Evolutionary conservation across 2,329 filamentous ascomycete species (phyloP).

Genomic region (Microsporum canis): DNA sequence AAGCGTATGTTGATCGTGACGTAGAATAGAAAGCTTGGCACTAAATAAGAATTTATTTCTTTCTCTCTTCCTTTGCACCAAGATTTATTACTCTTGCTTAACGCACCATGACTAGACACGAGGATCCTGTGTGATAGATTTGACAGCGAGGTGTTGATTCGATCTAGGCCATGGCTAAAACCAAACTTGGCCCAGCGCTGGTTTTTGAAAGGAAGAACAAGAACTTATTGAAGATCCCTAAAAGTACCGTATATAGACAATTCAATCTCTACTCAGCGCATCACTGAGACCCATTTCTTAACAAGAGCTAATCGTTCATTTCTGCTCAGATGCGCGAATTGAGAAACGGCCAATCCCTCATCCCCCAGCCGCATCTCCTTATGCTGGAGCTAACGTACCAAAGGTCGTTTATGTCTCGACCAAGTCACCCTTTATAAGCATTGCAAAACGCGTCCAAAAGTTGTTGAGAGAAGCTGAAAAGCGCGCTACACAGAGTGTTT

Average conservation of each 20-base stretch:
- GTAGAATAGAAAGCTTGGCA: no score
- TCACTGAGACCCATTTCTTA: background rate
- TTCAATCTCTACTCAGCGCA: background rate
- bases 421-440: conserved; percentile 46
- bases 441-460: conserved; percentile 48
- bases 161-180: conserved; percentile 7
- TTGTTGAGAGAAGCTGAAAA: conserved; percentile 44
- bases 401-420: conserved; percentile 49
- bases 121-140: background rate
- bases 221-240: conserved; percentile 26
- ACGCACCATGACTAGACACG: background rate
- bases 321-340: conserved; percentile 35
- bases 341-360: conserved; percentile 49
- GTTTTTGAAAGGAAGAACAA: conserved; percentile 32
- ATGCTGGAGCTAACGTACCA: conserved; percentile 36
- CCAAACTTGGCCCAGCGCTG: conserved; percentile 17
- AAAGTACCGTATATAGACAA: conserved; percentile 19
- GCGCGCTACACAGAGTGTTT: conserved; percentile 37
- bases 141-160: background rate
- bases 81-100: background rate
- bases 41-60: no score
- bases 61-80: background rate
- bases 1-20: no score
- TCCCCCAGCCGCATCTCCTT: conserved; percentile 44
- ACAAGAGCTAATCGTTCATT: background rate